These are phyloP conservation scores for Tetrastigma voinierianum DNA, from an alignment of 164 flowering plant species.

Conservation along the genomic window DNA sequence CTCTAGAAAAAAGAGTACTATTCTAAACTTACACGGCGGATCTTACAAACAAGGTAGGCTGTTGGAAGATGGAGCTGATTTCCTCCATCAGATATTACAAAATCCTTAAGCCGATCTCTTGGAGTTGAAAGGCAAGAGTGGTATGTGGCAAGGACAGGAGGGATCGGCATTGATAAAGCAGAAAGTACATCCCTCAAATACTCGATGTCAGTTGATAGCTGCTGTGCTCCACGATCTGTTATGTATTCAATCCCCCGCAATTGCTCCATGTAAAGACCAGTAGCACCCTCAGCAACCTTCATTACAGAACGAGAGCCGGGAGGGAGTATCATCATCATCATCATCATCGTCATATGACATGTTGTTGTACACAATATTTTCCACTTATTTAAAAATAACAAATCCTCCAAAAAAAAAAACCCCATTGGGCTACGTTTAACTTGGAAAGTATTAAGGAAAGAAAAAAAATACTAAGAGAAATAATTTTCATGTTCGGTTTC, in stretches of 20 bases:
- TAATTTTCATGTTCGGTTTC: no score
- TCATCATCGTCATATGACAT: no score
- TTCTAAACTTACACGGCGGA: conserved; percentile 75
- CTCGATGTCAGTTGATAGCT: conserved; percentile 90
- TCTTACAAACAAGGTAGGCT: conserved; percentile 86
- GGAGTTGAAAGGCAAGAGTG: conserved; percentile 82
- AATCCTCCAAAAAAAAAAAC: no score
- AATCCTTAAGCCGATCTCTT: conserved; percentile 78
- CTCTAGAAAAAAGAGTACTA: conserved; percentile 13
- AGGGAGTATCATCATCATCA: no score
- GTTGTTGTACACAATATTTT: no score
- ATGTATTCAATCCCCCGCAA: conserved; percentile 84
- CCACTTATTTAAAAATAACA: no score
- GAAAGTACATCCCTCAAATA: conserved; percentile 91
- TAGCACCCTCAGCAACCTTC: conserved; percentile 98
- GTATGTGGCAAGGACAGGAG: conserved; percentile 75
- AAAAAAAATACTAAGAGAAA: no score
- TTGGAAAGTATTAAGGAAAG: no score
- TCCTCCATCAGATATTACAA: conserved; percentile 67
- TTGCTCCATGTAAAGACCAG: conserved; percentile 89
- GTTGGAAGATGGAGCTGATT: conserved; percentile 75
- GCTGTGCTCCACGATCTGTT: conserved; percentile 92
- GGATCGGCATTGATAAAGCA: conserved; percentile 87
- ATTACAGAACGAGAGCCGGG: no score
- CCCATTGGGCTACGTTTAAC: no score